phyloP scores from a whole-genome alignment of 169 alveolate species.

The Plasmodium ovale region DNA sequence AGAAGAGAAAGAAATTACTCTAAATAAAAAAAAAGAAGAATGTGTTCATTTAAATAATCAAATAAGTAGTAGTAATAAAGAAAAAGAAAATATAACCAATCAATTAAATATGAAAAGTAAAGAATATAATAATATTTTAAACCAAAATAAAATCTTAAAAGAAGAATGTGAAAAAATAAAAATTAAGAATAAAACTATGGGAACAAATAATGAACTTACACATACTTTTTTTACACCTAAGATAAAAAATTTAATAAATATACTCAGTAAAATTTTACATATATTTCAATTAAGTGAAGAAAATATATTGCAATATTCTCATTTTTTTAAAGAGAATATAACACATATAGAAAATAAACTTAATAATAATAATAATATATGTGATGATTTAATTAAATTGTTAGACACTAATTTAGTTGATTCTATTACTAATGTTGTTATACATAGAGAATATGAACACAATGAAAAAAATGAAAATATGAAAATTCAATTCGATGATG shows the following conservation, averaged over 20 bases:
- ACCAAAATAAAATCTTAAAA: conserved; percentile 17
- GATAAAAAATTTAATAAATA: conserved; percentile 29
- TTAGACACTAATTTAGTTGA: conserved; percentile 18
- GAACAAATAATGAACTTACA: neutral
- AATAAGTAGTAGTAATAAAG: conserved; percentile 9
- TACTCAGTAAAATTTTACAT: conserved; percentile 32
- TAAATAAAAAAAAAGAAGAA: conserved; percentile 68
- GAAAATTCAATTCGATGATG: conserved; percentile 50
- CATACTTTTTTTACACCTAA: conserved; percentile 30
- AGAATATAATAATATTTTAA: conserved; percentile 7
- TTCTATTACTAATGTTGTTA: conserved; percentile 13
- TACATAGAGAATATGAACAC: conserved; percentile 38
- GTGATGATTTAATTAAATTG: conserved; percentile 47
- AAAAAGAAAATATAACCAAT: conserved; percentile 19
- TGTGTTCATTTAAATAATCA: conserved; percentile 11
- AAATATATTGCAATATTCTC: conserved; percentile 26
- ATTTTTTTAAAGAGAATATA: conserved; percentile 41
- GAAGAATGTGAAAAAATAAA: conserved; percentile 31
- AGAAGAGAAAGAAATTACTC: conserved; percentile 55
- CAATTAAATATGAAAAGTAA: conserved; percentile 9
- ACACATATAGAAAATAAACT: conserved; percentile 27
- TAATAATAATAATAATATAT: conserved; percentile 29
- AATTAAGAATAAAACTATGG: conserved; percentile 2
- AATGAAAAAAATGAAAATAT: conserved; percentile 17
- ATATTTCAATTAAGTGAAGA: conserved; percentile 45